These are phyloP conservation scores for Zymoseptoria brevis DNA, from an alignment of 2,329 filamentous ascomycete species.

Conservation along the genomic window DNA sequence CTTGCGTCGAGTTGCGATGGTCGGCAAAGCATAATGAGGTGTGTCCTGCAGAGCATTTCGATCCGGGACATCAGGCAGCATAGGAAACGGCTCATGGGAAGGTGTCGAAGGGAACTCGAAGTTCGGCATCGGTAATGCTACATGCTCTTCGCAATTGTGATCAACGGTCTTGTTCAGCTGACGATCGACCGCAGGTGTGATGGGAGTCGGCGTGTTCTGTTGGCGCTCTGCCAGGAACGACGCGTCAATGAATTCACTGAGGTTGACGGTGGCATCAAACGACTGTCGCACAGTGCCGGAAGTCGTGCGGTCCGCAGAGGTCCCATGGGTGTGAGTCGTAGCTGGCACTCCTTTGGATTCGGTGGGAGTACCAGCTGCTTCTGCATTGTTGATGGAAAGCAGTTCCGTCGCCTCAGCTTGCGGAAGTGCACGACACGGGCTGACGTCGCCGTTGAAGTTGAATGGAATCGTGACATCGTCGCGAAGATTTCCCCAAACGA, in stretches of 20 bases:
- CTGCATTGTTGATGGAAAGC: neutral
- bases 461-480: slow-evolving; percentile 25
- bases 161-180: neutral
- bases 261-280: slow-evolving; percentile 17
- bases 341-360: neutral
- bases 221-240: slow-evolving; percentile 15
- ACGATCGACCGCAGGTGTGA: neutral
- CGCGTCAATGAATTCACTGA: slow-evolving; percentile 27
- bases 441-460: slow-evolving; percentile 20
- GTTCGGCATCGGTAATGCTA: neutral
- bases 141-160: neutral
- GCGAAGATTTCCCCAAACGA: slow-evolving; percentile 25
- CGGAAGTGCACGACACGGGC: slow-evolving; percentile 6
- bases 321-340: neutral
- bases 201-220: neutral
- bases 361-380: neutral
- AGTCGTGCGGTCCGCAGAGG: neutral
- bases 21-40: slow-evolving; percentile 28
- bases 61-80: slow-evolving; percentile 6
- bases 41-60: slow-evolving; percentile 6
- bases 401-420: slow-evolving; percentile 10
- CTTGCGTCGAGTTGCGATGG: slow-evolving; percentile 27
- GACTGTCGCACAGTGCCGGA: slow-evolving; percentile 1
- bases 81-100: neutral
- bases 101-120: slow-evolving; percentile 1